phyloP scores from a whole-genome alignment of 768 basidiomycete species.

The Suillus sp. region DNA sequence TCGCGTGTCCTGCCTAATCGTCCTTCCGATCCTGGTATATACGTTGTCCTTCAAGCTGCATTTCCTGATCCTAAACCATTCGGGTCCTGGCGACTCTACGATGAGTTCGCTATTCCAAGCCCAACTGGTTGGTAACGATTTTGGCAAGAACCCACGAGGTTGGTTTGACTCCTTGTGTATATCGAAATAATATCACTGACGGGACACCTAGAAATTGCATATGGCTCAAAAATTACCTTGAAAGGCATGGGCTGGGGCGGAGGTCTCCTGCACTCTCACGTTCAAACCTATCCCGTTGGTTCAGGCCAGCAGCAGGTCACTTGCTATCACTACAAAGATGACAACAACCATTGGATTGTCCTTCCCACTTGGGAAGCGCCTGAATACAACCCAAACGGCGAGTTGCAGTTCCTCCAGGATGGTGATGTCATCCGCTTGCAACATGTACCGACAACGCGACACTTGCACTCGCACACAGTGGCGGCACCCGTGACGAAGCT shows the following conservation, averaged over 20 bases:
- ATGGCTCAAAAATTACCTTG: conserved; percentile 87
- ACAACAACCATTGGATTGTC: conserved; percentile 91
- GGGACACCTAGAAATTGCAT: conserved; percentile 68
- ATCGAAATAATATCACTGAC: conserved; percentile 7
- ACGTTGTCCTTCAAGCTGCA: conserved; percentile 95
- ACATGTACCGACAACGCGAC: conserved; percentile 82
- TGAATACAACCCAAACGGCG: conserved; percentile 61
- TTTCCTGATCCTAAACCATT: conserved; percentile 91
- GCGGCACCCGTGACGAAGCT: conserved; percentile 88
- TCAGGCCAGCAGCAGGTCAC: conserved; percentile 96
- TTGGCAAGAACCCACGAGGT: conserved; percentile 88
- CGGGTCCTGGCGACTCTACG: conserved; percentile 95
- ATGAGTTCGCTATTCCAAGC: conserved; percentile 99
- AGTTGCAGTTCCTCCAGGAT: conserved; percentile 69
- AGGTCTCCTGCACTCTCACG: conserved; percentile 93
- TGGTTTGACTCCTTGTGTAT: conserved; percentile 20
- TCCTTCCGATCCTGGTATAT: conserved; percentile 91
- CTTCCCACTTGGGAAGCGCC: conserved; percentile 81
- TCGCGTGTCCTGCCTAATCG: conserved; percentile 79
- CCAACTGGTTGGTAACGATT: conserved; percentile 92
- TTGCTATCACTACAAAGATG: conserved; percentile 99
- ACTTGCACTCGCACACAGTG: conserved; percentile 90
- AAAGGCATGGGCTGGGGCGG: conserved; percentile 99
- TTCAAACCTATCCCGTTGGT: conserved; percentile 92
- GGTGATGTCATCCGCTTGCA: conserved; percentile 80